Base-by-base conservation (phyloP, 2,329 filamentous ascomycete species). In the Ceratocystis lukuohia region DNA sequence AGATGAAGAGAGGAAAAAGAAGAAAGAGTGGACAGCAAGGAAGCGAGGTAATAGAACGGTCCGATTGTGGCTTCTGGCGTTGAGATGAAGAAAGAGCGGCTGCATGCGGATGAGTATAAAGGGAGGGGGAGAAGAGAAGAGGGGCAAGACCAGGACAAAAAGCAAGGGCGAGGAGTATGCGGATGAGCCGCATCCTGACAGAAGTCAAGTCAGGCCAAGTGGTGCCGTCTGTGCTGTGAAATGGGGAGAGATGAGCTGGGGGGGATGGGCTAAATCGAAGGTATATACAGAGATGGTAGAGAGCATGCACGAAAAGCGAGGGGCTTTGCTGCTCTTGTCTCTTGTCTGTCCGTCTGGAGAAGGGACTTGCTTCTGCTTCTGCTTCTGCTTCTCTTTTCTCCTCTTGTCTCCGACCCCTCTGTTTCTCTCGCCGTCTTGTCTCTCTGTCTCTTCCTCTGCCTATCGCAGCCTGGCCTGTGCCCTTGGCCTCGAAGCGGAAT, bases 181-280 rank as follows among this genome's bases (percentile, higher is more conserved):
- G 48, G 56, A 28, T 59, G 56, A 59, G 56, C 56, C 25, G 56
- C 56, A 59, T 59, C 56, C 56, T 59, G 15, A 59, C n/a, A 57
- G 53, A 57, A 57, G 28, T 17, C 3, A 28, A 28, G 48, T 8
- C 22, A 25, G 37, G 37, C 37, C 10, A 41, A 41, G 37, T 41
- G 37, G 37, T 41, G 37, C 10, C n/a, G 48, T 53, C 48, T 53
- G 48, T 57, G 22, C 15, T 12, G 28, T 20, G 20, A 8, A 50
- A 50, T 50, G 53, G 53, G 10, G 28, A 28, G 30, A 25, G 53
- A 28, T 12, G 28, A 10, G 30, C 22, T 10, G 30, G 50, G 7
- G 22, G 20, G 20, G 22, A 12, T 20, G 50, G 20, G 50, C 6
- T 48, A 5, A 48, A 7, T n/a, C 8, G 25, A 22, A 15, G 50